phyloP scores from a whole-genome alignment of 2,329 filamentous ascomycete species.

The Emericellopsis cladophorae region DNA sequence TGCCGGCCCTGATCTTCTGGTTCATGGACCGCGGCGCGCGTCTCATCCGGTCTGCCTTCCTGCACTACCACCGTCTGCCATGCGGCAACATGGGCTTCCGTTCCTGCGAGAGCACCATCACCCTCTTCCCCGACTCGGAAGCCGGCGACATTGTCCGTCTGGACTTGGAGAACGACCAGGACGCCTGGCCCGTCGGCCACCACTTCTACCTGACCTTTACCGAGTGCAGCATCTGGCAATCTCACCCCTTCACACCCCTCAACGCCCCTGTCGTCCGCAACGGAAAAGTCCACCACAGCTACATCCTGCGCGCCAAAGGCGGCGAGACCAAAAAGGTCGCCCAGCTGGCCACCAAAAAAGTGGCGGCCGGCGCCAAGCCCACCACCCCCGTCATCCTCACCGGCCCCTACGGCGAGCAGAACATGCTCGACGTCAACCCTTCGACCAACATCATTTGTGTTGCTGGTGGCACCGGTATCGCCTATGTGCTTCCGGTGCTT shows the following conservation, averaged over 20 bases:
- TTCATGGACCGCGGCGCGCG: conserved; percentile 49
- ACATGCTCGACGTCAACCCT: conserved; percentile 24
- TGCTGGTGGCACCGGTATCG: conserved; percentile 26
- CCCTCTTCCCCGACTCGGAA: conserved; percentile 32
- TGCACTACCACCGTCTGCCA: conserved; percentile 44
- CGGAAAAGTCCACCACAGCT: conserved; percentile 34
- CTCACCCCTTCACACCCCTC: conserved; percentile 57
- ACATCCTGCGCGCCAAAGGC: conserved; percentile 42
- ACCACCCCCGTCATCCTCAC: conserved; percentile 46
- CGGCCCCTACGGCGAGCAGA: conserved; percentile 48
- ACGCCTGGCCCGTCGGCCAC: conserved; percentile 52
- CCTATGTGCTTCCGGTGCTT: conserved; percentile 24
- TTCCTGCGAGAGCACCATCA: conserved; percentile 30
- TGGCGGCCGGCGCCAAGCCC: conserved; percentile 10
- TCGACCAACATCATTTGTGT: conserved; percentile 26
- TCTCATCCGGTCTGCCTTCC: conserved; percentile 40
- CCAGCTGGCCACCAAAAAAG: conserved; percentile 24
- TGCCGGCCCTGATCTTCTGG: conserved; percentile 53
- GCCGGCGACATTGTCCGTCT: conserved; percentile 51
- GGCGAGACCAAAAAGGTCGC: conserved; percentile 48
- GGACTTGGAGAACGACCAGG: conserved; percentile 49
- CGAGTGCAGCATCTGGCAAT: conserved; percentile 56
- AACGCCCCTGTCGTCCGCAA: conserved; percentile 32
- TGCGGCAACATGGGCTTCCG: conserved; percentile 36
- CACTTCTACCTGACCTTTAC: conserved; percentile 62